phyloP scores from a whole-genome alignment of 192 early-diverging fungal species.

The Coemansia sp. region DNA sequence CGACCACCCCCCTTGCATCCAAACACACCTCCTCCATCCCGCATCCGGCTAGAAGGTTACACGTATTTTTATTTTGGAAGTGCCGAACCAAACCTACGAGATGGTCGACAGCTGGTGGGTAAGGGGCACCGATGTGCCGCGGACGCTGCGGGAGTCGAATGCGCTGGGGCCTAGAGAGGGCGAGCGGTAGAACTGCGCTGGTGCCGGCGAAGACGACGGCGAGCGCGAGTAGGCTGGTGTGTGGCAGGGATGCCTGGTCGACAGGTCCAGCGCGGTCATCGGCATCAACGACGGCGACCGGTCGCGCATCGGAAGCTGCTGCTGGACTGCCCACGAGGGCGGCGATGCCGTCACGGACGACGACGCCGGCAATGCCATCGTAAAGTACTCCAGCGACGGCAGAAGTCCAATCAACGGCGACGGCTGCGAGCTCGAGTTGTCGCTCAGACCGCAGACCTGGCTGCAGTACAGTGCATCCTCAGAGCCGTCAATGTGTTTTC shows the following conservation, averaged over 20 bases:
- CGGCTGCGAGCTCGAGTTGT: constrained; percentile 7
- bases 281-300: constrained; percentile 52
- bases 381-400: constrained; percentile 37
- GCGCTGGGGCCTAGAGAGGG: constrained; percentile 42
- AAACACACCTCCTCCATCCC: too few species aligned
- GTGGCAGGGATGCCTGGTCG: constrained; percentile 44
- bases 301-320: constrained; percentile 29
- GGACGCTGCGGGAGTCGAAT: constrained; percentile 25
- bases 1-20: too few species aligned
- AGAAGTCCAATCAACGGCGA: neutral
- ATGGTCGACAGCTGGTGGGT: constrained; percentile 45
- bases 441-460: constrained; percentile 34
- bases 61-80: neutral
- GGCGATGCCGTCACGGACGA: constrained; percentile 26
- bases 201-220: constrained; percentile 2
- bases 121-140: constrained; percentile 43
- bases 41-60: neutral
- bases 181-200: constrained; percentile 22
- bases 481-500: constrained; percentile 48
- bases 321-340: constrained; percentile 8
- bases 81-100: constrained; percentile 4
- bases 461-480: constrained; percentile 53
- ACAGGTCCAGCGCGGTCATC: constrained; percentile 44
- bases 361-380: constrained; percentile 25
- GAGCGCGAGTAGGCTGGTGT: constrained; percentile 44